A percentile compares a stretch with the other conserved stretches of the same genome.
phyloP scores from a whole-genome alignment of 1,284 basidiomycete species.

The Ganoderma lucidum region DNA sequence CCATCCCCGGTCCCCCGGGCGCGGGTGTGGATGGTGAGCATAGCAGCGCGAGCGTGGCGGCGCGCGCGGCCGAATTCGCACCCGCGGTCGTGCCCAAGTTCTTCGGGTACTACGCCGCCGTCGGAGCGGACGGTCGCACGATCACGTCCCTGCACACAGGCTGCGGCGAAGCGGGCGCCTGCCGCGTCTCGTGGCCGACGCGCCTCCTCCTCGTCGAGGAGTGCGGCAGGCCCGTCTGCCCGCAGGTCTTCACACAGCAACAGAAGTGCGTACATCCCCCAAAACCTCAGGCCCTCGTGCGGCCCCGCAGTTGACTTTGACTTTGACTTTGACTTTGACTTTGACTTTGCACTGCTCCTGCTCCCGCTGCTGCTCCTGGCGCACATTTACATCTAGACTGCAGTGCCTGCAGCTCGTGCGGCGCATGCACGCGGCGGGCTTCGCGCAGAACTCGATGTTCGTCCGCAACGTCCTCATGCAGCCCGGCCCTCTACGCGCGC shows the following conservation, averaged over 20 bases:
- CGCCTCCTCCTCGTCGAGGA: slow-evolving; percentile 58
- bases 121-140: slow-evolving; percentile 21
- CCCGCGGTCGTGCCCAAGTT: slow-evolving; percentile 58
- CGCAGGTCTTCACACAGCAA: slow-evolving; percentile 8
- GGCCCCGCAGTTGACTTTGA: not conserved
- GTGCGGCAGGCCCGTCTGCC: slow-evolving; percentile 49
- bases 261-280: not conserved
- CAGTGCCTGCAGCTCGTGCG: slow-evolving; percentile 47
- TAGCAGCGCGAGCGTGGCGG: not conserved
- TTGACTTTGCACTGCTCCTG: not conserved
- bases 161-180: slow-evolving; percentile 2
- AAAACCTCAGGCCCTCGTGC: not conserved
- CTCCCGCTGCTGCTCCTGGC: too few species aligned
- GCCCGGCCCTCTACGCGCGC: slow-evolving; percentile 49
- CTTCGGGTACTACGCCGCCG: slow-evolving; percentile 57
- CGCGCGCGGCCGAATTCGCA: not conserved
- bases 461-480: slow-evolving; percentile 55
- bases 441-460: slow-evolving; percentile 50
- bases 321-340: not conserved
- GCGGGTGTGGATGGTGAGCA: too few species aligned
- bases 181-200: slow-evolving; percentile 36
- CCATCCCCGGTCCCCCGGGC: not conserved
- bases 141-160: not conserved
- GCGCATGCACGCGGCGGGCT: slow-evolving; percentile 50
- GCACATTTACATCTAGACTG: slow-evolving; percentile 33